Base-by-base conservation (phyloP, 2,329 filamentous ascomycete species). In the Zelopaecilomyces penicillatus region DNA sequence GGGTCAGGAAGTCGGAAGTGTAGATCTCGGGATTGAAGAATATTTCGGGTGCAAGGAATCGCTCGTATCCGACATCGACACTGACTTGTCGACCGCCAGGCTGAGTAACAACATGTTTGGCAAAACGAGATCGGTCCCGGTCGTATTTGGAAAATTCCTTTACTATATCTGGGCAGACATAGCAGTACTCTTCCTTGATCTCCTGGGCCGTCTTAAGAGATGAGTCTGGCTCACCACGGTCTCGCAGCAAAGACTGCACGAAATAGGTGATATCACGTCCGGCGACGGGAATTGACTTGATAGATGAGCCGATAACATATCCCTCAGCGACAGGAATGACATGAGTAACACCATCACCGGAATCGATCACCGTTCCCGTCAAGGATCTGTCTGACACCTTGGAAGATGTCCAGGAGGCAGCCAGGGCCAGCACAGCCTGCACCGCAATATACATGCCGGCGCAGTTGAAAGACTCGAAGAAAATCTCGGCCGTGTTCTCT, bases 11-110 rank as follows among this genome's bases (percentile, higher is more conserved):
- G 64, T 98, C 93, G 54, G 91, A 97, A 50, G 88, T 95, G 76
- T 97, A 97, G 60, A 98, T 98, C 71, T 98, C 93, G 30, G 93
- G 93, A 69, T 98, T 98, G 80, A 98, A 98, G 71, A 98, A 98
- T 62, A 98, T 98, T 67, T 98, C 93, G 27, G 94, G 94, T 3
- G 93, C 93, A 48, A 98, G 76, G 76, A 98, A 98, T 31, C 93
- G 86, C 67, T 98, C 93, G 69, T 97, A 98, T 43, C 93, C 93
- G 43, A 98, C 87, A 58, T 98, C 94, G 39, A 98, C 88, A 2
- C 74, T 78, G 26, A 91, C 83, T 56, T 86, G 82, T 55, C 86
- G 84, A 51, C 93, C 93, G 56, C 90, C 91, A 28, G 89, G 84
- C 48, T 93, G 83, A 46, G 80, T 82, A 47, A 96, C 89, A 19